Base-by-base conservation (phyloP, 495 filamentous ascomycete species). In the Chaetomium tenue region DNA sequence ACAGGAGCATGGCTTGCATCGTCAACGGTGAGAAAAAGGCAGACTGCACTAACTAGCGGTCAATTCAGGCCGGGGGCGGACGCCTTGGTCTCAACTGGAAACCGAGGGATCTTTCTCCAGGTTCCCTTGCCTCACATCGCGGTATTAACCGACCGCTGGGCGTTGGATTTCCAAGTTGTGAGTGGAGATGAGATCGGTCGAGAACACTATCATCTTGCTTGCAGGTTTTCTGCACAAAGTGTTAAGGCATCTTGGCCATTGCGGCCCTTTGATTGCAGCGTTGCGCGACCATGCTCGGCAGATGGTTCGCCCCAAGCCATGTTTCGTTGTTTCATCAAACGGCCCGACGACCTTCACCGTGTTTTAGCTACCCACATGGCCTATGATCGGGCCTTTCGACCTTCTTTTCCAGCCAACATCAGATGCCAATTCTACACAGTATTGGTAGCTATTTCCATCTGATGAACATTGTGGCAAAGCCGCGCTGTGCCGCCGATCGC, bases 261-360 rank as follows among this genome's bases (percentile, higher is more conserved):
- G 1, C 1, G 33, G 1, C 33, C 25, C 23, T 65, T 65, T 60
- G 39, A 65, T 65, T 60, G 63, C 57, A 60, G 57, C 48, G 63
- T 65, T 39, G 63, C 55, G 55, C 16, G 22, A 8, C 22, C 54
- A 51, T 55, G 63, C 55, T 48, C 40, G 40, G 57, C 50, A 52
- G 22, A 25, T 52, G 48, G 48, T 13, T 37, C 7, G n/a, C 48
- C 48, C 23, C 22, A 23, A 23, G 9, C 48, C 23, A 52, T 30
- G 30, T 52, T 52, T 39, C 39, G 25, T 23, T 52, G 58, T 61
- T 66, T 44, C 40, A 44, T 15, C 40, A 44, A 44, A 44, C 40
- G 13, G 13, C 40, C 13, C 16, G 9, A 11, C 13, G 40, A 11
- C 40, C 40, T 44, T 15, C 40, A 18, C 40, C 40, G 33, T 11